These are phyloP conservation scores for Polytrichum commune DNA, from an alignment of 225 moss, liverwort and hornwort species.

Conservation along the genomic window DNA sequence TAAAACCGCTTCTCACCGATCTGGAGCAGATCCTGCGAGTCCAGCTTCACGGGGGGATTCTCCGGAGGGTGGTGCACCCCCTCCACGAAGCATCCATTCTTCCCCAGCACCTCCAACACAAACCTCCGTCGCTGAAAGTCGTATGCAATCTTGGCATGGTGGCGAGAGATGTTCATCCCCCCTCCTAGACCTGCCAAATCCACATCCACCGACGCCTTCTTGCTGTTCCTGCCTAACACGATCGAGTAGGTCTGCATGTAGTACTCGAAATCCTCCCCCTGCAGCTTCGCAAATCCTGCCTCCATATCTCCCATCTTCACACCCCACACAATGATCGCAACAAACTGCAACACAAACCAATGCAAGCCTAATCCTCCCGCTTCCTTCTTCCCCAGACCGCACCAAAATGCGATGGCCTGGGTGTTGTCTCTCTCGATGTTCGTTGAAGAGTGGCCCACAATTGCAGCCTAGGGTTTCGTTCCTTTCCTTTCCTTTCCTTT, in stretches of 20 bases:
- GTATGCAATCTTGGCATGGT: slow-evolving; percentile 88
- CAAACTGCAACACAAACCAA: too few species aligned
- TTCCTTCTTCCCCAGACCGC: too few species aligned
- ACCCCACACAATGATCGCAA: neutral
- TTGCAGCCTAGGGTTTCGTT: too few species aligned
- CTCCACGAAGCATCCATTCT: slow-evolving; percentile 96
- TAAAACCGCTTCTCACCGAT: slow-evolving; percentile 99
- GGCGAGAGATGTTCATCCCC: slow-evolving; percentile 96
- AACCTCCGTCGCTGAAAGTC: slow-evolving; percentile 86
- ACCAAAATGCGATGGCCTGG: too few species aligned
- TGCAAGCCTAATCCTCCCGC: too few species aligned
- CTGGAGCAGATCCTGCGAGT: slow-evolving; percentile 92
- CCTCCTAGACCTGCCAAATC: slow-evolving; percentile 87
- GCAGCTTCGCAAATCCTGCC: slow-evolving; percentile 96
- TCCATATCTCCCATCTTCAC: slow-evolving; percentile 73
- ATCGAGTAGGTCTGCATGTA: slow-evolving; percentile 99
- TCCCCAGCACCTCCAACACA: slow-evolving; percentile 89
- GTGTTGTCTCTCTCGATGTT: too few species aligned
- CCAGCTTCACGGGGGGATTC: slow-evolving; percentile 66
- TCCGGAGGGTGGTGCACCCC: slow-evolving; percentile 75
- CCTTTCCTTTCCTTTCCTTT: too few species aligned
- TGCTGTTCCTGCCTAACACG: slow-evolving; percentile 89
- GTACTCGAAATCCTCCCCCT: slow-evolving; percentile 99
- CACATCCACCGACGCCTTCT: slow-evolving; percentile 95
- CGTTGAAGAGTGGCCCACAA: too few species aligned